Evolutionary conservation across 2,329 filamentous ascomycete genomes (phyloP).

Genomic region (Neofusicoccum kwambonambiense): DNA sequence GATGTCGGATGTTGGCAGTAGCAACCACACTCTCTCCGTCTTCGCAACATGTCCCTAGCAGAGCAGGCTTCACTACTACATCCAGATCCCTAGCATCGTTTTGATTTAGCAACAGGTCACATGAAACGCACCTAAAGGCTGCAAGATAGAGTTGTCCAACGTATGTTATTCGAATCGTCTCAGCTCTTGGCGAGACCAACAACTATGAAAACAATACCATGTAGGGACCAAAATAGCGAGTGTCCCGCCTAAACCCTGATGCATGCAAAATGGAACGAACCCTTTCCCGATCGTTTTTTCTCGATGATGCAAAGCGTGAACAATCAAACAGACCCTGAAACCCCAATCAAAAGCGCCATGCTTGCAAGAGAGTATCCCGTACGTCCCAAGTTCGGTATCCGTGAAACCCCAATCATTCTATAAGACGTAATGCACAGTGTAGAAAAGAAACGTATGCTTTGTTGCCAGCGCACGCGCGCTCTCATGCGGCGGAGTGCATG

Average conservation of each 20-base stretch:
- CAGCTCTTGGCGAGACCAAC: background rate
- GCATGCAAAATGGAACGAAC: background rate
- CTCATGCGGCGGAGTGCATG: conserved; percentile 25
- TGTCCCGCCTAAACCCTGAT: background rate
- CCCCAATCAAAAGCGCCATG: background rate
- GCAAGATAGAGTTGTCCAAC: background rate
- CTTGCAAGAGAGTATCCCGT: conserved; percentile 16
- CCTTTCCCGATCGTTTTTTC: background rate
- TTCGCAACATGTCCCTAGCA: background rate
- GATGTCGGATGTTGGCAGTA: background rate
- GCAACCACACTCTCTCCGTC: background rate
- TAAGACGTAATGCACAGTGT: conserved; percentile 2
- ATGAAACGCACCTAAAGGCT: background rate
- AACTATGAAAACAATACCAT: background rate
- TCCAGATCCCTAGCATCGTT: background rate
- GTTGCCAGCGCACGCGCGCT: background rate
- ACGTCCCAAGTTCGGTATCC: background rate
- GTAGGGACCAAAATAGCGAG: background rate
- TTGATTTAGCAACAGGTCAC: background rate
- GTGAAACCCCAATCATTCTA: conserved; percentile 8
- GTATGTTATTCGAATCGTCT: conserved; percentile 5
- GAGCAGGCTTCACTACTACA: too few species aligned
- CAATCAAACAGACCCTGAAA: background rate
- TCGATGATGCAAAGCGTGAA: background rate
- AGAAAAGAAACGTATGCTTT: background rate